These are phyloP conservation scores for Dillenia suffruticosa DNA, from an alignment of 164 flowering plant genomes.

Conservation along the genomic window DNA sequence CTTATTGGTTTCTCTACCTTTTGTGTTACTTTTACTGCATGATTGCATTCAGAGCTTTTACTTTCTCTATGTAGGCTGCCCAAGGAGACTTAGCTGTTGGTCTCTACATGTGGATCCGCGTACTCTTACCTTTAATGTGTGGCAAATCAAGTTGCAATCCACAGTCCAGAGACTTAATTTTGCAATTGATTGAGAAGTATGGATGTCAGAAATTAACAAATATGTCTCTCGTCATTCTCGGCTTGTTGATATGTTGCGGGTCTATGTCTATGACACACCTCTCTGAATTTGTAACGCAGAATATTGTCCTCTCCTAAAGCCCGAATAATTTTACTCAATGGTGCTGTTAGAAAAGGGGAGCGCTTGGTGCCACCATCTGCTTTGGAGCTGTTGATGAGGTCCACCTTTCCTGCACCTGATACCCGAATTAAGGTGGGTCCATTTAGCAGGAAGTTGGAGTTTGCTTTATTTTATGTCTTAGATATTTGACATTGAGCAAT, in stretches of 20 bases:
- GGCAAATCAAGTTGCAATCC: constrained; percentile 51
- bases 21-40: not conserved
- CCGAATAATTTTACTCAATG: constrained; percentile 43
- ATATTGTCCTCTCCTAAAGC: constrained; percentile 58
- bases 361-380: constrained; percentile 58
- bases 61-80: constrained; percentile 31
- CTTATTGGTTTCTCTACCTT: not conserved
- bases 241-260: too few species aligned
- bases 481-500: not conserved
- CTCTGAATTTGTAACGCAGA: constrained; percentile 21
- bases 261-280: not conserved
- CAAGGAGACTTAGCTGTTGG: constrained; percentile 66
- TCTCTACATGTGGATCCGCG: constrained; percentile 44
- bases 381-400: constrained; percentile 38
- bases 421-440: constrained; percentile 45
- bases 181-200: constrained; percentile 67
- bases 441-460: not conserved
- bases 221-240: not conserved
- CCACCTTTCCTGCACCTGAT: constrained; percentile 50
- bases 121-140: constrained; percentile 42
- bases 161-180: constrained; percentile 55
- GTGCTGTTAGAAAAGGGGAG: constrained; percentile 67
- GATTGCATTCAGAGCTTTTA: not conserved
- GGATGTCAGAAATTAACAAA: not conserved
- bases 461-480: not conserved